A percentile compares a stretch with the other conserved stretches of the same genome.
Conservation (phyloP, 2,329 filamentous ascomycete genomes). For the Dothiorella sarmentorum region DNA sequence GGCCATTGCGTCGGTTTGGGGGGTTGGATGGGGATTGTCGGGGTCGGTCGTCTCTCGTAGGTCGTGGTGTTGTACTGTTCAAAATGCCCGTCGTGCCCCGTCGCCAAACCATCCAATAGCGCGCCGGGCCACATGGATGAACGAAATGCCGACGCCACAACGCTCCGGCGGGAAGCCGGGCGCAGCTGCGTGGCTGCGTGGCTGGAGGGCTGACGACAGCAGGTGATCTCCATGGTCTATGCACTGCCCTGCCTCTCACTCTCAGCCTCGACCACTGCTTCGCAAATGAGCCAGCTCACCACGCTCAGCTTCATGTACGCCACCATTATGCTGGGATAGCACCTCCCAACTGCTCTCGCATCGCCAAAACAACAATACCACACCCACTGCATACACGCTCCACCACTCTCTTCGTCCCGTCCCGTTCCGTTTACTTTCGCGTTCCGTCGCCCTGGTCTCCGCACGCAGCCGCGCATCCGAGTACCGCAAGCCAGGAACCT, state of each 20-base stretch:
- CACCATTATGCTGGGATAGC: neutral
- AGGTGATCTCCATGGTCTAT: neutral
- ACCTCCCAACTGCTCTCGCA: neutral
- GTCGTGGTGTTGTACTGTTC: neutral
- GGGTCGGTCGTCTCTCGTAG: conserved; percentile 14
- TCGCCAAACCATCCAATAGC: conserved; percentile 8
- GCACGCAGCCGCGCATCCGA: conserved; percentile 17
- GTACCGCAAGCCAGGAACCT: conserved; percentile 16
- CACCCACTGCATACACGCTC: conserved; percentile 4
- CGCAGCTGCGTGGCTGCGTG: too few species aligned
- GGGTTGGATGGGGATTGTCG: conserved; percentile 5
- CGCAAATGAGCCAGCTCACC: conserved; percentile 2
- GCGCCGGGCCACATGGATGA: neutral
- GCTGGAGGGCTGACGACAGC: conserved; percentile 10
- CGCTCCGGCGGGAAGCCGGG: neutral
- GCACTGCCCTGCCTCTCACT: neutral
- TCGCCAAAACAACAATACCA: neutral
- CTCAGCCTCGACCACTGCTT: neutral
- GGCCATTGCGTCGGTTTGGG: conserved; percentile 41
- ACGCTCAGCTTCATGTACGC: conserved; percentile 6
- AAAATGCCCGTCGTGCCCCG: too few species aligned
- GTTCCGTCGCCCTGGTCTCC: conserved; percentile 8
- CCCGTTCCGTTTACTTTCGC: conserved; percentile 1
- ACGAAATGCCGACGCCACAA: neutral
- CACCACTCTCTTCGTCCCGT: conserved; percentile 1